Evolutionary conservation across 2,329 filamentous ascomycete species (phyloP).

Genomic region (Colletotrichum tamarilloi): DNA sequence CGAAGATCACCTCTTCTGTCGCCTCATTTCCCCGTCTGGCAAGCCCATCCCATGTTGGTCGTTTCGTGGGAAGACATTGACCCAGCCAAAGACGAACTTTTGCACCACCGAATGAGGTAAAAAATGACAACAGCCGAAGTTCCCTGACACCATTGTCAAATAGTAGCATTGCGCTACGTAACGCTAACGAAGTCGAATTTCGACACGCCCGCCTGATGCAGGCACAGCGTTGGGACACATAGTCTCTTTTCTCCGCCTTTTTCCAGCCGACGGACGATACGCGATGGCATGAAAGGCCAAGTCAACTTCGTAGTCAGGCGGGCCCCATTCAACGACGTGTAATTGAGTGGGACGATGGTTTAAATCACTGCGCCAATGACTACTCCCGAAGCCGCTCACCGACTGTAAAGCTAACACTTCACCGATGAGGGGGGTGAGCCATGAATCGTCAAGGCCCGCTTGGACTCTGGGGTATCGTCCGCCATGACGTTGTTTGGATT

Average conservation of each 20-base stretch:
- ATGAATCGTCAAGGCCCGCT: conserved; percentile 14
- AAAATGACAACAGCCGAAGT: neutral
- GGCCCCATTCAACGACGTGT: neutral
- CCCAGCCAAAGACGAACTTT: neutral
- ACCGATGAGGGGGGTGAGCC: conserved; percentile 6
- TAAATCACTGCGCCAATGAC: conserved; percentile 8
- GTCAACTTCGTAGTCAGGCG: neutral
- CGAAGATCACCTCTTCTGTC: neutral
- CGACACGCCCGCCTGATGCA: neutral
- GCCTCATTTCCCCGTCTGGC: conserved; percentile 15
- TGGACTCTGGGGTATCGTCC: conserved; percentile 8
- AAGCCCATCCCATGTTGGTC: conserved; percentile 17
- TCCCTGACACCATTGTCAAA: neutral
- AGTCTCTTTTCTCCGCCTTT: conserved; percentile 5
- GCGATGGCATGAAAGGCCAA: neutral
- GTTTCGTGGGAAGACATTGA: neutral
- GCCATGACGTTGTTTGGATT: conserved; percentile 1
- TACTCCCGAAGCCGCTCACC: neutral
- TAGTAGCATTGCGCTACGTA: conserved; percentile 17
- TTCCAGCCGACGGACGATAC: conserved; percentile 6
- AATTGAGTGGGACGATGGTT: conserved; percentile 1
- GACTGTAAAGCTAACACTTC: conserved; percentile 7
- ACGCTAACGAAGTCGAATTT: conserved; percentile 9
- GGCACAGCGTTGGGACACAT: neutral
- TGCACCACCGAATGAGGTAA: neutral